Percentiles rank a stretch among this genome's conserved stretches.
phyloP scores from a whole-genome alignment of 2,329 filamentous ascomycete species.

The Alternaria angustiovoidea region DNA sequence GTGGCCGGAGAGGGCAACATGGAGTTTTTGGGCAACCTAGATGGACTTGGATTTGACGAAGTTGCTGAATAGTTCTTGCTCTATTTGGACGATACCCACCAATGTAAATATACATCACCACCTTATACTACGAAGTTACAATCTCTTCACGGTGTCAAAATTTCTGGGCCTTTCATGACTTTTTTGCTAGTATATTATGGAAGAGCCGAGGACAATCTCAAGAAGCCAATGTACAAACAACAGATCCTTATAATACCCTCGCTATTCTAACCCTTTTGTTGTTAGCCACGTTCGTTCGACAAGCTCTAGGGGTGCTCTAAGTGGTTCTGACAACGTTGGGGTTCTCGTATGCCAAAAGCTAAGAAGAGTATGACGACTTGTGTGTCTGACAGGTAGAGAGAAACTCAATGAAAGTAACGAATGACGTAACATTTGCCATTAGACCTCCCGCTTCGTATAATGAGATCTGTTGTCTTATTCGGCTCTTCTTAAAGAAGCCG shows the following conservation, averaged over 20 bases:
- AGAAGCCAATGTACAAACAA: background rate
- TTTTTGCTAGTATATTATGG: background rate
- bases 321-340: background rate
- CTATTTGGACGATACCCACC: background rate
- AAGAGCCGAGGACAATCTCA: background rate
- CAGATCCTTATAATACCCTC: background rate
- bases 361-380: background rate
- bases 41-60: slow-evolving; percentile 54
- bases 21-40: slow-evolving; percentile 69
- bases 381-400: accelerated
- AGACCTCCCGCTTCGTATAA: background rate
- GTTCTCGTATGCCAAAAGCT: background rate
- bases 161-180: background rate
- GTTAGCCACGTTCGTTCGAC: background rate
- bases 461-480: background rate
- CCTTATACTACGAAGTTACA: too few species aligned
- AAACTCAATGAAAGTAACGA: background rate
- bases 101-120: background rate
- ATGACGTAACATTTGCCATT: background rate
- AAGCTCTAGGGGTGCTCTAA: background rate
- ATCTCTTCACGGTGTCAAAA: background rate
- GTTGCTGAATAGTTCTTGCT: background rate
- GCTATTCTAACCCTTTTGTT: background rate
- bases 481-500: background rate
- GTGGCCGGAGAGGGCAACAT: slow-evolving; percentile 68